Evolutionary conservation across 768 basidiomycete genomes (phyloP).

Genomic region (Rhodotorula kratochvilovae): DNA sequence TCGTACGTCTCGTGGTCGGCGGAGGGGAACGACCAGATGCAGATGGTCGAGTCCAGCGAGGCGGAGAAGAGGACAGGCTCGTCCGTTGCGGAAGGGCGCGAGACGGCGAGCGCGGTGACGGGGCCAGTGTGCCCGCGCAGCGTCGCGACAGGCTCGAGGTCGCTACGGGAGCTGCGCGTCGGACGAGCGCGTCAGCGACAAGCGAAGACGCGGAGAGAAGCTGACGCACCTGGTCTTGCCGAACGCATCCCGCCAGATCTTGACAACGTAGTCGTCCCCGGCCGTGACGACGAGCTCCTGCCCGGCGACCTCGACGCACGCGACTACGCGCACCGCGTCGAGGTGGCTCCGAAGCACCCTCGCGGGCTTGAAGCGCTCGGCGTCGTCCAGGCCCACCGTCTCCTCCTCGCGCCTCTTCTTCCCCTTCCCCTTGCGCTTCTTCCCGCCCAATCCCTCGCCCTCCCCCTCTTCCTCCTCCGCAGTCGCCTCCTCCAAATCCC

Average conservation of each 20-base stretch:
- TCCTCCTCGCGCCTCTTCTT: constrained; percentile 53
- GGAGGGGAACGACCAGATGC: constrained; percentile 78
- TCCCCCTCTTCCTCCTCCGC: constrained; percentile 53
- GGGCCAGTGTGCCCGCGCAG: constrained; percentile 88
- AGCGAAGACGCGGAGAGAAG: not conserved
- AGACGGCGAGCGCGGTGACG: constrained; percentile 60
- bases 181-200: not conserved
- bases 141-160: constrained; percentile 88
- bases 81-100: constrained; percentile 56
- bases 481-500: constrained; percentile 53
- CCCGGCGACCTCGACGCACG: constrained; percentile 65
- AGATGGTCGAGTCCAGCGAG: constrained; percentile 86
- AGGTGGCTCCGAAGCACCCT: constrained; percentile 62
- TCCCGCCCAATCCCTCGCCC: constrained; percentile 32
- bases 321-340: constrained; percentile 82
- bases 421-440: constrained; percentile 53
- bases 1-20: constrained; percentile 81
- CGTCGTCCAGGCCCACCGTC: constrained; percentile 39
- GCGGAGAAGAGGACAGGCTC: constrained; percentile 77
- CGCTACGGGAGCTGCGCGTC: constrained; percentile 52
- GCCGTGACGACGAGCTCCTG: constrained; percentile 64
- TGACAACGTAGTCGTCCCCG: constrained; percentile 91
- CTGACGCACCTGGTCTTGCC: constrained; percentile 62
- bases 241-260: constrained; percentile 85
- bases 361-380: not conserved